Percentiles rank a stretch among this genome's conserved stretches.
These are phyloP conservation scores for Phytopythium aichiense DNA, from an alignment of 352 stramenopile species.

Conservation along the genomic window DNA sequence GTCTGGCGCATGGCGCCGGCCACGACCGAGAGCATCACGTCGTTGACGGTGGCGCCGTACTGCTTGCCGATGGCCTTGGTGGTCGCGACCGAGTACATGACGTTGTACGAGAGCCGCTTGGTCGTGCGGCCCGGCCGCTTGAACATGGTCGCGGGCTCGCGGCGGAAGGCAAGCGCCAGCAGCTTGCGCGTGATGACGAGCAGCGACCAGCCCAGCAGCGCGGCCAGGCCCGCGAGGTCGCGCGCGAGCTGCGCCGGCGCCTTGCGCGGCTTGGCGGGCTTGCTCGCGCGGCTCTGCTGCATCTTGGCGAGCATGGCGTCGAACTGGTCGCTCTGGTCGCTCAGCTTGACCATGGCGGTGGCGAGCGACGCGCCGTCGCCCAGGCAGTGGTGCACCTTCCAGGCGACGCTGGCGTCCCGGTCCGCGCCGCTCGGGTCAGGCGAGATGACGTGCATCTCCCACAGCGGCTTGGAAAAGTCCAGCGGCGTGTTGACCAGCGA, in stretches of 20 bases:
- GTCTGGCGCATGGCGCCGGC: constrained; percentile 71
- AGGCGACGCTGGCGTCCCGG: constrained; percentile 44
- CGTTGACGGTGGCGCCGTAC: constrained; percentile 66
- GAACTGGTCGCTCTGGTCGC: constrained; percentile 64
- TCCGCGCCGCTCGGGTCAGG: constrained; percentile 23
- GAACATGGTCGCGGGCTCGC: constrained; percentile 61
- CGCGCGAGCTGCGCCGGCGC: constrained; percentile 17
- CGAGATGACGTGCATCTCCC: constrained; percentile 65
- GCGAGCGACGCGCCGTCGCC: constrained; percentile 67
- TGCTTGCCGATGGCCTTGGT: constrained; percentile 75
- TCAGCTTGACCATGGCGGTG: constrained; percentile 60
- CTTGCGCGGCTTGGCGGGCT: constrained; percentile 19
- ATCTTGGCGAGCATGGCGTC: constrained; percentile 59
- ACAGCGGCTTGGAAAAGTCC: constrained; percentile 65
- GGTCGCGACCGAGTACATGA: constrained; percentile 62
- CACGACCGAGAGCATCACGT: constrained; percentile 78
- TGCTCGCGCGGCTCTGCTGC: constrained; percentile 20
- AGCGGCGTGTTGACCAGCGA: constrained; percentile 66
- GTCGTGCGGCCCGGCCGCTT: constrained; percentile 48
- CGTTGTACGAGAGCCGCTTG: constrained; percentile 72
- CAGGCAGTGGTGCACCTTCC: constrained; percentile 79
- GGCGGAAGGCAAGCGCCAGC: constrained; percentile 34
- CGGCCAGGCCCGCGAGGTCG: constrained; percentile 22
- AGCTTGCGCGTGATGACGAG: constrained; percentile 57
- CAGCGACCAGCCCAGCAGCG: constrained; percentile 50